Evolutionary conservation across 2,329 filamentous ascomycete genomes (phyloP).

Genomic region (Aspergillus piperis): DNA sequence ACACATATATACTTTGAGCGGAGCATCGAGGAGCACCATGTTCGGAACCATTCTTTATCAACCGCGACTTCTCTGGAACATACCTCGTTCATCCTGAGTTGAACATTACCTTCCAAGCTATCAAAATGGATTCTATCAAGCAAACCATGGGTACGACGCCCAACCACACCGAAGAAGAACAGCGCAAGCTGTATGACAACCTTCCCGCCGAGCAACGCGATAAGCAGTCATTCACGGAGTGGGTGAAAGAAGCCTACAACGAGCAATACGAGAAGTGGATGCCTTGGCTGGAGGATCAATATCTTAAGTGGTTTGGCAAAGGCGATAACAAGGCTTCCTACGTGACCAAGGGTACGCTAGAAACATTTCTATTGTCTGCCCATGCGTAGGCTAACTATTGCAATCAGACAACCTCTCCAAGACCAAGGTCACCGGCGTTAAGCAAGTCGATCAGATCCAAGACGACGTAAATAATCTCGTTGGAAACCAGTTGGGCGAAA

Average conservation of each 20-base stretch:
- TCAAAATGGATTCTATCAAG: constrained; percentile 6
- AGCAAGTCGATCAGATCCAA: constrained; percentile 55
- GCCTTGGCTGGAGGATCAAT: constrained; percentile 59
- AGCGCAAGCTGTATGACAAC: constrained; percentile 21
- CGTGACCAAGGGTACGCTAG: constrained; percentile 50
- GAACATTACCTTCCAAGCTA: neutral
- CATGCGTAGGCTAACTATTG: neutral
- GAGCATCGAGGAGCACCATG: neutral
- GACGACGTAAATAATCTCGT: constrained; percentile 53
- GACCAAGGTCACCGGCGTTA: constrained; percentile 53
- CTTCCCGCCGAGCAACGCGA: constrained; percentile 21
- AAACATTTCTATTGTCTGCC: neutral
- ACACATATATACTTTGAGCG: neutral
- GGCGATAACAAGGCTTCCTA: constrained; percentile 58
- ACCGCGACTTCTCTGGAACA: neutral
- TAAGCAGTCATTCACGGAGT: constrained; percentile 36
- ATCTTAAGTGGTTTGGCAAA: constrained; percentile 57
- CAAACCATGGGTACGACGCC: constrained; percentile 3
- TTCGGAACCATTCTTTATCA: neutral
- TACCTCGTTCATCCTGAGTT: neutral
- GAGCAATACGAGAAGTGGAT: constrained; percentile 58
- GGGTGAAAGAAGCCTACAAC: constrained; percentile 52
- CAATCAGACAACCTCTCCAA: constrained; percentile 52
- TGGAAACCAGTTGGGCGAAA: constrained; percentile 54
- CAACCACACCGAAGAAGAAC: constrained; percentile 23